A percentile compares a stretch with the other conserved stretches of the same genome.
phyloP scores from a whole-genome alignment of 495 filamentous ascomycete species.

The Lasiosphaeria miniovina region DNA sequence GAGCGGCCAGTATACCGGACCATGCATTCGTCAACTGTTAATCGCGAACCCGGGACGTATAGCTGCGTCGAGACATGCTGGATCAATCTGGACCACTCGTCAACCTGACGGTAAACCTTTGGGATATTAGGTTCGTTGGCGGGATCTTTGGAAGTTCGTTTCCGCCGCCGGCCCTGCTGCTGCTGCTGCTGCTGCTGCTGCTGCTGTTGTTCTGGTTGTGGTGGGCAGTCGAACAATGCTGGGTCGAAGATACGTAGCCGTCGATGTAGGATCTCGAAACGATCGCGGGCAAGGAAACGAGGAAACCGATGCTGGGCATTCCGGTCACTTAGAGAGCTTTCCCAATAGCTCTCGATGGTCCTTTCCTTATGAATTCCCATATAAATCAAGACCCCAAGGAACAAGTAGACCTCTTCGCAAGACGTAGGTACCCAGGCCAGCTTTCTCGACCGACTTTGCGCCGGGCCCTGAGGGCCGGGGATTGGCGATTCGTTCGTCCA shows the following conservation, averaged over 20 bases:
- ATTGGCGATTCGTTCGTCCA: background rate
- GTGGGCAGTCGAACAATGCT: background rate
- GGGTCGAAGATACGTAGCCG: background rate
- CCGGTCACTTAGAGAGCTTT: background rate
- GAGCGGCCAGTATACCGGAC: background rate
- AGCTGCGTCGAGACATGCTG: background rate
- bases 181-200: background rate
- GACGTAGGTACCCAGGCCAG: background rate
- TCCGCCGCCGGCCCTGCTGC: too few species aligned
- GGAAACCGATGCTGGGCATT: background rate
- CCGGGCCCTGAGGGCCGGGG: background rate
- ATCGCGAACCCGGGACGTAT: background rate
- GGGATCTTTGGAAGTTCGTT: too few species aligned
- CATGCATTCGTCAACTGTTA: background rate
- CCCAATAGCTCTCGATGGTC: background rate
- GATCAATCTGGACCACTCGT: background rate
- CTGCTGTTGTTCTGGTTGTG: background rate
- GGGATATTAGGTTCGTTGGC: background rate
- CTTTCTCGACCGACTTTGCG: background rate
- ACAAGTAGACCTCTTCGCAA: background rate
- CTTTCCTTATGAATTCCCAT: background rate
- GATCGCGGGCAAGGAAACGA: background rate
- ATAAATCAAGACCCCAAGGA: background rate
- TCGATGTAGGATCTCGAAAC: background rate
- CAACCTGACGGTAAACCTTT: background rate